Evolutionary conservation across 2,329 filamentous ascomycete species (phyloP).

Genomic region (Emergomyces orientalis): DNA sequence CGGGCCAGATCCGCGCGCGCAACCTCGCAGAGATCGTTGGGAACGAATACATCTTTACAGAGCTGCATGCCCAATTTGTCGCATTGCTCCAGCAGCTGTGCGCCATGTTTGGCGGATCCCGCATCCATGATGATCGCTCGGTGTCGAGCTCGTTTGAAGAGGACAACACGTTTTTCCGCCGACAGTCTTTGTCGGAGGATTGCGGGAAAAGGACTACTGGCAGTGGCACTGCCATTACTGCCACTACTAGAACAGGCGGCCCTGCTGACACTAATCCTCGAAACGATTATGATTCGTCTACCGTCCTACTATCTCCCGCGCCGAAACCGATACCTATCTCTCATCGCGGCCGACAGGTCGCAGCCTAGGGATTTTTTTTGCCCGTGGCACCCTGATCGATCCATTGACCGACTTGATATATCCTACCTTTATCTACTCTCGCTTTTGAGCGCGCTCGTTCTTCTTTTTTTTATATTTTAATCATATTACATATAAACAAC

Average conservation of each 20-base stretch:
- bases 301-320: constrained; percentile 5
- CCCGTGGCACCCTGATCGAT: background rate
- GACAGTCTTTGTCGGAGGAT: background rate
- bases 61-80: constrained; percentile 47
- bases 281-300: constrained; percentile 7
- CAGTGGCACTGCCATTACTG: background rate
- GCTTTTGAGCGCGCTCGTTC: background rate
- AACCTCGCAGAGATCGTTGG: constrained; percentile 51
- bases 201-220: background rate
- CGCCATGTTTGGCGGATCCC: constrained; percentile 33
- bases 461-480: background rate
- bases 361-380: background rate
- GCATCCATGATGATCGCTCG: constrained; percentile 35
- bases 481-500: background rate
- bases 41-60: constrained; percentile 49
- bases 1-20: constrained; percentile 46
- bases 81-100: constrained; percentile 41
- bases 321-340: constrained; percentile 17
- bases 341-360: constrained; percentile 13
- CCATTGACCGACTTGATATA: background rate
- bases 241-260: background rate
- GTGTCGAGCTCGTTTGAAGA: constrained; percentile 20
- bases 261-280: background rate
- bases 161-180: background rate
- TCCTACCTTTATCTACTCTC: background rate